Evolutionary conservation across 1,284 basidiomycete genomes (phyloP).

Genomic region (Neonothopanus nambi): DNA sequence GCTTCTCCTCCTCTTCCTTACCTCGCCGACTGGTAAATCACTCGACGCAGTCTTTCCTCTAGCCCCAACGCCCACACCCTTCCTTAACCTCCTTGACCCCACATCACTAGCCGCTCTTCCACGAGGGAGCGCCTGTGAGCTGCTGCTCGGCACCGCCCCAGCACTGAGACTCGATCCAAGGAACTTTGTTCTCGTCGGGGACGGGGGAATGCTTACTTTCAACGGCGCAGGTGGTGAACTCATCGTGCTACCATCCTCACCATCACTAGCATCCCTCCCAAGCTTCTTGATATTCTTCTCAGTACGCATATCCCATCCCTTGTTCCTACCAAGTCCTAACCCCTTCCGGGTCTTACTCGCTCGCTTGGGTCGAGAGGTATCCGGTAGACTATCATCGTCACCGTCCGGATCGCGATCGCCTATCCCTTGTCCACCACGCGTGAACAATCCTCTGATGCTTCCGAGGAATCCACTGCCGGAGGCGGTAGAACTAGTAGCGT

Average conservation of each 20-base stretch:
- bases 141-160: too few species aligned
- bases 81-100: constrained; percentile 24
- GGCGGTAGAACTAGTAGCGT: not conserved
- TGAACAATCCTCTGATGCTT: constrained; percentile 41
- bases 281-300: constrained; percentile 18
- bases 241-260: constrained; percentile 12
- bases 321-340: constrained; percentile 15
- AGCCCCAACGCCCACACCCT: constrained; percentile 10
- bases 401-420: constrained; percentile 13
- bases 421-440: constrained; percentile 14
- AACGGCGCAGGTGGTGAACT: constrained; percentile 1
- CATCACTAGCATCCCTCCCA: constrained; percentile 1
- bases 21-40: constrained; percentile 11
- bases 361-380: too few species aligned
- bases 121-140: constrained; percentile 5
- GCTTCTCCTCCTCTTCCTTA: constrained; percentile 20
- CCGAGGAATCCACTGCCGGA: constrained; percentile 36
- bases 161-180: too few species aligned
- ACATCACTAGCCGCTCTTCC: constrained; percentile 26
- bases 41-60: not conserved
- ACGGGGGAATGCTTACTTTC: not conserved
- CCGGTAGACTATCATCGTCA: constrained; percentile 7
- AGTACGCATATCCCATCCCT: constrained; percentile 10
- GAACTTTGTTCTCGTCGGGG: too few species aligned
- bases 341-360: not conserved